Percentiles rank a stretch among this genome's conserved stretches.
Conservation (phyloP, 2,329 filamentous ascomycete genomes). For the Daldinia eschscholtzii region DNA sequence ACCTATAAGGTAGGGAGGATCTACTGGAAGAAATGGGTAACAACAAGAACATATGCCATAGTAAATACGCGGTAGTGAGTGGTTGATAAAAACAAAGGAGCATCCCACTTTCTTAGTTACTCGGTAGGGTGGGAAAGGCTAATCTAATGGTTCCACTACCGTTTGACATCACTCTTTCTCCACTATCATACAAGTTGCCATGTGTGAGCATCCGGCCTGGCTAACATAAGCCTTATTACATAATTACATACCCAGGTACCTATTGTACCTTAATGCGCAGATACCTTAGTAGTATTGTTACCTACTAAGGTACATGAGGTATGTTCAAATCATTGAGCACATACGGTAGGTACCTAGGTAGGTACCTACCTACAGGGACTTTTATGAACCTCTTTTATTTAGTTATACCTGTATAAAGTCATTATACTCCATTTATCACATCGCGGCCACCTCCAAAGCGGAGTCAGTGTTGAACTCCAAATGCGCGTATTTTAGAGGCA, state of each 20-base stretch:
- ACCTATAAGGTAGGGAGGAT: slow-evolving; percentile 1
- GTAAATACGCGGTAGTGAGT: background rate
- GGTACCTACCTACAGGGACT: too few species aligned
- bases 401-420: too few species aligned
- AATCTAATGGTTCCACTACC: slow-evolving; percentile 7
- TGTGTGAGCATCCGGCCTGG: background rate
- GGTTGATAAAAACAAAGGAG: slow-evolving; percentile 9
- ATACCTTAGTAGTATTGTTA: too few species aligned
- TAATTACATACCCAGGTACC: background rate
- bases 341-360: too few species aligned
- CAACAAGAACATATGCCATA: background rate
- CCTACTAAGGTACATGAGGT: background rate
- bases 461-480: too few species aligned
- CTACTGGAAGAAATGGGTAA: slow-evolving; percentile 2
- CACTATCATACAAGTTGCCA: background rate
- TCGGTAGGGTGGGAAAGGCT: background rate
- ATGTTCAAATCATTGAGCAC: too few species aligned
- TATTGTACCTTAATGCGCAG: too few species aligned
- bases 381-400: too few species aligned
- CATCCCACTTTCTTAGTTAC: background rate
- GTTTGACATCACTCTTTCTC: slow-evolving; percentile 11
- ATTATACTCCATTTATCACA: too few species aligned
- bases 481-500: background rate
- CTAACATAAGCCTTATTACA: slow-evolving; percentile 1
- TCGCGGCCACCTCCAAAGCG: too few species aligned